phyloP scores from a whole-genome alignment of 2,329 filamentous ascomycete species.

The Coniochaeta sp. region DNA sequence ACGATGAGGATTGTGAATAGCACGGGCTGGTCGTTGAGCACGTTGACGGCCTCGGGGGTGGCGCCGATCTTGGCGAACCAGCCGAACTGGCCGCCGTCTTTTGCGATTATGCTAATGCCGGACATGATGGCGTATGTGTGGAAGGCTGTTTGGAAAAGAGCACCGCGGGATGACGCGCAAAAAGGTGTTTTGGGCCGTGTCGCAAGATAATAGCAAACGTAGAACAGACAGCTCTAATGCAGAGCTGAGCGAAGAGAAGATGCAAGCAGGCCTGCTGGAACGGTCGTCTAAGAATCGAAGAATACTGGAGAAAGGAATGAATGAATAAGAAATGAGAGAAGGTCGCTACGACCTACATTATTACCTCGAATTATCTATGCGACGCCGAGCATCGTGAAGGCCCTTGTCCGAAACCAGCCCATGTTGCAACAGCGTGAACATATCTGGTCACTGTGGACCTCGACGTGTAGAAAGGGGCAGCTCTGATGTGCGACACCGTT shows the following conservation, averaged over 20 bases:
- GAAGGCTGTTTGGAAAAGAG: not conserved
- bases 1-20: slow-evolving; percentile 51
- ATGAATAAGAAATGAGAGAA: not conserved
- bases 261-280: not conserved
- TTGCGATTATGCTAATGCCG: not conserved
- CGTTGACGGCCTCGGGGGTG: slow-evolving; percentile 49
- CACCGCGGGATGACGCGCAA: not conserved
- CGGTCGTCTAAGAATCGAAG: not conserved
- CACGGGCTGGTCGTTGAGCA: slow-evolving; percentile 53
- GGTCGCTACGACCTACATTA: not conserved
- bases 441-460: too few relatives aligned
- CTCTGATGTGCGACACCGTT: slow-evolving; percentile 22
- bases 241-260: not conserved
- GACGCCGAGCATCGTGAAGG: not conserved
- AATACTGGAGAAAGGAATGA: not conserved
- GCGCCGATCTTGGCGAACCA: slow-evolving; percentile 51
- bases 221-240: not conserved
- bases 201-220: not conserved
- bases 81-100: slow-evolving; percentile 40
- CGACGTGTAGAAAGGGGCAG: slow-evolving; percentile 7
- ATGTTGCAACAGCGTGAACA: slow-evolving; percentile 1
- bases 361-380: not conserved
- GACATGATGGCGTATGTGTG: slow-evolving; percentile 16
- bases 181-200: not conserved
- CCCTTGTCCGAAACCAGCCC: not conserved